Evolutionary conservation across 148 eudicot species (phyloP).

Genomic region (Vaccinium darrowii): DNA sequence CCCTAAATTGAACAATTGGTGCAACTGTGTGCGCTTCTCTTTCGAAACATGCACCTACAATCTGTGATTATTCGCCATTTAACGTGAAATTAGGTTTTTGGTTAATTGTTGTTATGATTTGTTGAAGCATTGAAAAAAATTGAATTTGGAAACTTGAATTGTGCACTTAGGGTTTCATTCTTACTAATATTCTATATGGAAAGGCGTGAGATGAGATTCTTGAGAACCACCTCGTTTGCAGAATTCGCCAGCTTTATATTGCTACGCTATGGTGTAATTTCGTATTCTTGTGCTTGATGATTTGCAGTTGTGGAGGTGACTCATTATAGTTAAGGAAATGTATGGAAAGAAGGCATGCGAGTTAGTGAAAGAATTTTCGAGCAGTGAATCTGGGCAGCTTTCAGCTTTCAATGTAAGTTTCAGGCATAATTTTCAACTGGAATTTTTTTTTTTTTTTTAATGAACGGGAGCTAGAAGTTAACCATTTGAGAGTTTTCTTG

Average conservation of each 20-base stretch:
- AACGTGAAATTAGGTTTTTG: too few species aligned
- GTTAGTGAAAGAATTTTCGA: slow-evolving; percentile 42
- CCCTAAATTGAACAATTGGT: neutral
- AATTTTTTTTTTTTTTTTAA: neutral
- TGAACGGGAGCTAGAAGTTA: neutral
- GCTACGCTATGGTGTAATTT: neutral
- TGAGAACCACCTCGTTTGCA: too few species aligned
- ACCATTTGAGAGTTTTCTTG: neutral
- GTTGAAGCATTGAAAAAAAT: too few species aligned
- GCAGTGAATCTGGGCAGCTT: slow-evolving; percentile 47
- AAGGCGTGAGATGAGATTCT: too few species aligned
- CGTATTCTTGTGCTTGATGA: neutral
- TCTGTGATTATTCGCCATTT: too few species aligned
- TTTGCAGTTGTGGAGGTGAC: neutral
- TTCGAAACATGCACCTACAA: too few species aligned
- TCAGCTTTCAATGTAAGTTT: slow-evolving; percentile 38
- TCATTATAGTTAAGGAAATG: slow-evolving; percentile 22
- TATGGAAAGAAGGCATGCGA: slow-evolving; percentile 42
- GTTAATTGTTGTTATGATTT: too few species aligned
- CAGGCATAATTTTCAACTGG: neutral
- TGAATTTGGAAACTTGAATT: too few species aligned
- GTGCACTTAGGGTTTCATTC: too few species aligned
- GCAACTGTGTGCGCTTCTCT: too few species aligned
- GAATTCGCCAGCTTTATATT: neutral
- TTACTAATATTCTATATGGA: too few species aligned